Evolutionary conservation across 192 early-diverging fungal species (phyloP).

Genomic region (Backusella mclennaniae): DNA sequence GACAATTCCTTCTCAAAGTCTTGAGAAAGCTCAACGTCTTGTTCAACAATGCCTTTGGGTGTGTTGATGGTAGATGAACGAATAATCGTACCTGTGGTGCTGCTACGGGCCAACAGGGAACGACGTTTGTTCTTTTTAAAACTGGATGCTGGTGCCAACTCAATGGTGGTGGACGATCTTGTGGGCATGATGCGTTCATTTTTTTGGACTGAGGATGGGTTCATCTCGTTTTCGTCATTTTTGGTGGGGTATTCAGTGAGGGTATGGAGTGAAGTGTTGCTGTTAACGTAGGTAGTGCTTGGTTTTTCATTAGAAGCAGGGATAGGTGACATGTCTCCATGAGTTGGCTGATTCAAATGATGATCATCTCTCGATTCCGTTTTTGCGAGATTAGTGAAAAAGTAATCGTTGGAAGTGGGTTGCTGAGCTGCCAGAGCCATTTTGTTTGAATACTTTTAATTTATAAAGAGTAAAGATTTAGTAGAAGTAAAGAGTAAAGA

Average conservation of each 20-base stretch:
- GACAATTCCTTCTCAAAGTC: constrained; percentile 18
- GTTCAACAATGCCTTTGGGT: not conserved
- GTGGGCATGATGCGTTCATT: not conserved
- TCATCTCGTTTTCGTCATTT: not conserved
- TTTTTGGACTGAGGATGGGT: not conserved
- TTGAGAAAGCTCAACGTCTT: not conserved
- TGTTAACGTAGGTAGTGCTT: not conserved
- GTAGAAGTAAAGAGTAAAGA: not conserved
- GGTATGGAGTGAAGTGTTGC: not conserved
- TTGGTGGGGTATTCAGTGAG: not conserved
- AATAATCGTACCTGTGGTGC: not conserved
- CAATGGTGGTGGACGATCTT: not conserved
- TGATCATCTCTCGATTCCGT: not conserved
- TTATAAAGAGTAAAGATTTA: not conserved
- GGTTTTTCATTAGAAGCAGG: constrained; percentile 15
- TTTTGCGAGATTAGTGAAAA: not conserved
- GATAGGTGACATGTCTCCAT: not conserved
- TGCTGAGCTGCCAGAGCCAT: constrained; percentile 12
- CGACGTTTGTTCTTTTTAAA: constrained; percentile 5
- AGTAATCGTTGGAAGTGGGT: constrained; percentile 9
- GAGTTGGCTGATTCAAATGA: not conserved
- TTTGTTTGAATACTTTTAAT: not conserved
- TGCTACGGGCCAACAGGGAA: not conserved
- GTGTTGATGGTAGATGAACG: not conserved
- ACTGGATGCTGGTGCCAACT: constrained; percentile 4